A percentile compares a stretch with the other conserved stretches of the same genome.
Conservation (phyloP, 441 rosid species). For the Brassica balearica region DNA sequence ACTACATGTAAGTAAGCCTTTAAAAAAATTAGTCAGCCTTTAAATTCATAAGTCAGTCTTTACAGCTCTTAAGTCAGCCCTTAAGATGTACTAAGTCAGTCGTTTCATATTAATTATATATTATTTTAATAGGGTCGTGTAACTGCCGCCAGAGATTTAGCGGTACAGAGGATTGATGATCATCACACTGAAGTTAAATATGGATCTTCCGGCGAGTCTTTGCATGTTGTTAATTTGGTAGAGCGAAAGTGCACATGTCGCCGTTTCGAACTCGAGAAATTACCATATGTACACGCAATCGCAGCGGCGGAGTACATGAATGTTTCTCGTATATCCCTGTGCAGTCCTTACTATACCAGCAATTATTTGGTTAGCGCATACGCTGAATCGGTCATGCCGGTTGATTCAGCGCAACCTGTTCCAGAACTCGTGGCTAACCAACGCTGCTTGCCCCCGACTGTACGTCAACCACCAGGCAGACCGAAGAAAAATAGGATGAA, state of each 20-base stretch:
- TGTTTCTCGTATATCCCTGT: not conserved
- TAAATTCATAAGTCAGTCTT: no score
- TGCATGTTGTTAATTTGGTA: not conserved
- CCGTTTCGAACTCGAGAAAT: not conserved
- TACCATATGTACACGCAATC: not conserved
- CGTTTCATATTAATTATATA: no score
- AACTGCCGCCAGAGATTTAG: not conserved
- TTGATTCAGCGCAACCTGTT: not conserved
- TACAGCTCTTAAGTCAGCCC: no score
- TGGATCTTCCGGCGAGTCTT: not conserved
- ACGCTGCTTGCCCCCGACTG: not conserved
- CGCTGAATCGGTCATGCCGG: not conserved
- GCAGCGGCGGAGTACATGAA: not conserved
- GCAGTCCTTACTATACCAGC: not conserved
- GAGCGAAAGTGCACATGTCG: not conserved
- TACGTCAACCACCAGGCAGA: not conserved
- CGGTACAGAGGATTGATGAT: not conserved
- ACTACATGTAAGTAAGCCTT: no score
- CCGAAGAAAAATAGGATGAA: not conserved
- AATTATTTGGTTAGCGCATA: not conserved
- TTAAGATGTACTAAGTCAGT: no score
- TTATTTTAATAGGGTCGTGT: no score
- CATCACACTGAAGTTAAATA: not conserved
- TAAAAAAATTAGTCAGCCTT: no score
- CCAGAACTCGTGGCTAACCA: not conserved